phyloP scores from a whole-genome alignment of 1,284 basidiomycete species.

The Sanghuangporus sanghuang region DNA sequence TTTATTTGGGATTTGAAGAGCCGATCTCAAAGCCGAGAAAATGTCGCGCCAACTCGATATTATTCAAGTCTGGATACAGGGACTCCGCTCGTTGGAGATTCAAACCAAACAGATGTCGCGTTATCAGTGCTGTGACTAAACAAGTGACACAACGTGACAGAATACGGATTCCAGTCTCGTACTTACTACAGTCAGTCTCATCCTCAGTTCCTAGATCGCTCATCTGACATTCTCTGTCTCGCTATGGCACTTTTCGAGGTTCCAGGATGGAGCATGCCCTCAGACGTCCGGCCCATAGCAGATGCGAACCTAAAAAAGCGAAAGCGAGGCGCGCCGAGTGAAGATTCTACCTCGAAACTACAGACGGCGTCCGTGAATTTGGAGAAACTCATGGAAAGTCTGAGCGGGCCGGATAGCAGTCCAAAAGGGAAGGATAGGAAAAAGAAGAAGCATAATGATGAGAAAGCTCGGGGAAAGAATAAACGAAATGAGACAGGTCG shows the following conservation, averaged over 20 bases:
- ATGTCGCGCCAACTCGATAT: too few species aligned
- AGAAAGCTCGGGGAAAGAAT: constrained; percentile 18
- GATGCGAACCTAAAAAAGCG: constrained; percentile 51
- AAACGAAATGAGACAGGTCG: not conserved
- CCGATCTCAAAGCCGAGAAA: too few species aligned
- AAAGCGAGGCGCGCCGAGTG: constrained; percentile 42
- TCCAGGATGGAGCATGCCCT: constrained; percentile 63
- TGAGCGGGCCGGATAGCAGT: constrained; percentile 34
- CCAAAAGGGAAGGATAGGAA: constrained; percentile 28
- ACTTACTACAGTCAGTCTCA: too few species aligned
- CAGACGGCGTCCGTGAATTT: constrained; percentile 60
- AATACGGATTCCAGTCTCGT: too few species aligned
- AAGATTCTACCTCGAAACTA: constrained; percentile 36
- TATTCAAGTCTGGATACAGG: constrained; percentile 21
- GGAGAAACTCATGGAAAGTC: constrained; percentile 69
- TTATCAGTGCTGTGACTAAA: too few species aligned
- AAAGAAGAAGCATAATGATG: constrained; percentile 23
- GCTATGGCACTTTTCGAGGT: constrained; percentile 59
- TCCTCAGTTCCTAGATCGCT: too few species aligned
- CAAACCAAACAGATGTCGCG: too few species aligned
- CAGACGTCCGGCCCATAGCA: constrained; percentile 31
- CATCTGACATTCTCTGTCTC: not conserved
- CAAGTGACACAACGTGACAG: too few species aligned
- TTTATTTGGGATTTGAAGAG: too few species aligned
- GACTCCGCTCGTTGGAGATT: too few species aligned